Evolutionary conservation across 2,329 filamentous ascomycete genomes (phyloP), one percentile per base, ranked within the genome.

Genomic region (Alternaria sp.): DNA sequence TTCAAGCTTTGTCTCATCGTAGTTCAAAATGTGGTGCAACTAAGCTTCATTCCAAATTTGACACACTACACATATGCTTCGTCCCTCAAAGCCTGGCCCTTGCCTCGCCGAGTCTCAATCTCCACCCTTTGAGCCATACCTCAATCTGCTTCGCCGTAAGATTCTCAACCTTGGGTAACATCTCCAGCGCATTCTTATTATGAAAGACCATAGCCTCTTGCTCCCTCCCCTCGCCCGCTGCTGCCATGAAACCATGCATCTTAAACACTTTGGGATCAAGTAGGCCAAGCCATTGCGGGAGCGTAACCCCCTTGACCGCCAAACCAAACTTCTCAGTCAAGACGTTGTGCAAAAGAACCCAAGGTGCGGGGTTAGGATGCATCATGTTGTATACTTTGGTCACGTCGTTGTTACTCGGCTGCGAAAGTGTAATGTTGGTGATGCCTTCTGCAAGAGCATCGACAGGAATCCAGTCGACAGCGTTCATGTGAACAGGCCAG

Each of bases 341-440:
- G 12, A 46, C 45, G 9, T 32, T 30, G 3, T 56, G 28, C 3
- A 49, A 34, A 22, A 56, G 3, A 5, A 6, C 34, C 22, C 40
- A 56, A 14, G 53, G 53, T 11, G 34, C 53, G 1, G 53, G 53
- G 1, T 40, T 27, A n/a, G 53, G 53, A 30, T 56, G 43, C 53
- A 56, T 56, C 53, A 56, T 49, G n/a, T 56, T 56, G 9, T 49
- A 56, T 1, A 56, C 53, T 1, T 27, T 46, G 10, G 12, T 25
- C n/a, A 40, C 53, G 3, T 32, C 18, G 43, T 49, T 43, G 25
- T 46, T 28, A 18, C 22, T 48, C n/a, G 8, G 46, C 10, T 12
- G 53, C 8, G 53, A 40, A 7, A 28, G 18, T 0, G 53, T 56
- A 12, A 56, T 30, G 16, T 45, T 36, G 18, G 53, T 18, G 12